A percentile compares a stretch with the other conserved stretches of the same genome.
Evolutionary conservation across 2,329 filamentous ascomycete species (phyloP).

Genomic region (Alternaria solani): DNA sequence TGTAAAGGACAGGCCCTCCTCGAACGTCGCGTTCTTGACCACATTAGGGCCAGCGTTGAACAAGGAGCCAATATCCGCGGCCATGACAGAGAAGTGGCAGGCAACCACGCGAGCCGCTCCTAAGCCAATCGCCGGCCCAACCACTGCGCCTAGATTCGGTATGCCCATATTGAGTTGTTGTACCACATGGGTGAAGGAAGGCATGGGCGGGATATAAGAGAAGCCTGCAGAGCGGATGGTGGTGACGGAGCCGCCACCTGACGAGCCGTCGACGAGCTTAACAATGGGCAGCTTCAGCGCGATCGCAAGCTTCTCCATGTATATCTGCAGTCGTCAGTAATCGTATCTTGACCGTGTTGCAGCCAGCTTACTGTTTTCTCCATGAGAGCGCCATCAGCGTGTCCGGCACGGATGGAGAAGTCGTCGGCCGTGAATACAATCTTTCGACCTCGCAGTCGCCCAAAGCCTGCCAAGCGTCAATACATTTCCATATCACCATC

Average conservation of each 20-base stretch:
- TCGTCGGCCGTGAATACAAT: conserved; percentile 71
- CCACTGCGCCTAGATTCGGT: conserved; percentile 68
- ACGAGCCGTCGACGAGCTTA: conserved; percentile 70
- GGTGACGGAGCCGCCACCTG: conserved; percentile 69
- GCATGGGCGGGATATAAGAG: conserved; percentile 67
- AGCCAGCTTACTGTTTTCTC: conserved; percentile 59
- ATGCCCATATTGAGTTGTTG: conserved; percentile 69
- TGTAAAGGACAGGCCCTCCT: conserved; percentile 66
- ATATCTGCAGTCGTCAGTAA: conserved; percentile 52
- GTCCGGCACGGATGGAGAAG: conserved; percentile 69
- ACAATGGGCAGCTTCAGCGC: conserved; percentile 66
- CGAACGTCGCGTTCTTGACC: conserved; percentile 69
- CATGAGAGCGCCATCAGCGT: conserved; percentile 68
- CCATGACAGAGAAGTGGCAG: conserved; percentile 73
- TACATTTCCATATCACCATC: neutral
- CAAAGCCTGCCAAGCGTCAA: conserved; percentile 51
- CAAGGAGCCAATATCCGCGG: conserved; percentile 66
- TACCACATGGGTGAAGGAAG: conserved; percentile 61
- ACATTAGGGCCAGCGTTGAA: conserved; percentile 72
- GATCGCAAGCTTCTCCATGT: conserved; percentile 69
- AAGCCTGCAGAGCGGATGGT: conserved; percentile 64
- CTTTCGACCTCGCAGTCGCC: conserved; percentile 61
- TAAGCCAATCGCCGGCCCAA: conserved; percentile 70
- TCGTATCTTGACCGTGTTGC: neutral
- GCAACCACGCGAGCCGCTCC: conserved; percentile 68